Evolutionary conservation across 345 rosid species (phyloP).

Genomic region (Citropsis articulata): DNA sequence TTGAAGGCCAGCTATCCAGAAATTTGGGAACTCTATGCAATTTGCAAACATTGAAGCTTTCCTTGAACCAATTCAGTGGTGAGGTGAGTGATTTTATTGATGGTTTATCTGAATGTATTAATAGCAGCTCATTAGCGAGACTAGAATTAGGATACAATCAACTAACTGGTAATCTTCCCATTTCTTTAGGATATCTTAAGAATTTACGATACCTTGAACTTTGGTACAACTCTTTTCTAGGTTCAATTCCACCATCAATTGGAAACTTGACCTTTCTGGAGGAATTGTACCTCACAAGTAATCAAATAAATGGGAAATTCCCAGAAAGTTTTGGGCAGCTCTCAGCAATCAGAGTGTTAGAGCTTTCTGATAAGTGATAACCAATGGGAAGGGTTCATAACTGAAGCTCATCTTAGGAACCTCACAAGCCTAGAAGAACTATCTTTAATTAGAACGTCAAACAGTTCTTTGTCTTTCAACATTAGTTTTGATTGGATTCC

Average conservation of each 20-base stretch:
- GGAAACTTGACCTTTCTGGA: constrained; percentile 23
- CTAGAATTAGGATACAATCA: constrained; percentile 18
- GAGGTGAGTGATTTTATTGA: constrained; percentile 18
- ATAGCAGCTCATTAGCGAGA: constrained; percentile 12
- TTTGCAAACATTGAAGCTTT: constrained; percentile 15
- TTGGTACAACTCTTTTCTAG: constrained; percentile 17
- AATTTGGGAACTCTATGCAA: constrained; percentile 5
- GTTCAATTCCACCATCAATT: constrained; percentile 27
- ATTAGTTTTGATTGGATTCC: constrained; percentile 33
- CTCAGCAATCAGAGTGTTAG: constrained; percentile 8
- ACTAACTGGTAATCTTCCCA: constrained; percentile 28
- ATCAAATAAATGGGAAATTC: constrained; percentile 27
- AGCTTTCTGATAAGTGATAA: constrained; percentile 25
- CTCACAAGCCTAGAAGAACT: constrained; percentile 20
- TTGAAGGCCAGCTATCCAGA: background rate
- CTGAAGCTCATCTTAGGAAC: constrained; percentile 28
- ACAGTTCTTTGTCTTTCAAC: constrained; percentile 26
- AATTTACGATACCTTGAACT: constrained; percentile 19
- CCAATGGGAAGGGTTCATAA: constrained; percentile 23
- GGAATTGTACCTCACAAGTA: constrained; percentile 11
- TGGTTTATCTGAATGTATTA: constrained; percentile 11
- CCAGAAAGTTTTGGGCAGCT: constrained; percentile 30
- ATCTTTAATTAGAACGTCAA: background rate
- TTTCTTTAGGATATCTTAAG: constrained; percentile 23
- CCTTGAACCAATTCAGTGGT: constrained; percentile 16